Evolutionary conservation across 768 basidiomycete species (phyloP).

Genomic region (Strobilomyces echinocephalus): DNA sequence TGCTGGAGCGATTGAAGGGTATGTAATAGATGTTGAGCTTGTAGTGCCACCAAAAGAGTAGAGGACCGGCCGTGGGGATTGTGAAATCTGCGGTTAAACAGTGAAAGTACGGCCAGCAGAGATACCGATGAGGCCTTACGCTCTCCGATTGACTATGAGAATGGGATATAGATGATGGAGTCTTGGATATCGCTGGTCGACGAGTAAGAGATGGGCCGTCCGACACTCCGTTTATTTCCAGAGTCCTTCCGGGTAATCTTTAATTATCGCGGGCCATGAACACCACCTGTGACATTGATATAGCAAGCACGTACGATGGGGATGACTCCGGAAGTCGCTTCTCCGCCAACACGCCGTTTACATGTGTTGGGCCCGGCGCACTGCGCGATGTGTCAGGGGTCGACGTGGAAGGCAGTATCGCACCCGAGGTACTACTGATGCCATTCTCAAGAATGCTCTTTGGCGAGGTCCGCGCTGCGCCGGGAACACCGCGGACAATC

Average conservation of each 20-base stretch:
- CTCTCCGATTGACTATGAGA: conserved; percentile 47
- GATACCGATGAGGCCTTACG: conserved; percentile 31
- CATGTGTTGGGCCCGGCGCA: conserved; percentile 3
- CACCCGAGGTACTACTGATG: conserved; percentile 25
- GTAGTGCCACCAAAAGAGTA: conserved; percentile 37
- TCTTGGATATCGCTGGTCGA: conserved; percentile 40
- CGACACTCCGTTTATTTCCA: conserved; percentile 8
- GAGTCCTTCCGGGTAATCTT: conserved; percentile 16
- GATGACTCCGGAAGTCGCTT: conserved; percentile 17
- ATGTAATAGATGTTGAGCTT: conserved; percentile 44
- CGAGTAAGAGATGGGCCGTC: conserved; percentile 26
- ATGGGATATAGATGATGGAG: conserved; percentile 42
- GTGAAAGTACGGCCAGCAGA: conserved; percentile 12
- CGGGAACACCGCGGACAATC: conserved; percentile 26
- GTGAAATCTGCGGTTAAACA: conserved; percentile 30
- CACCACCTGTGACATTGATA: background rate
- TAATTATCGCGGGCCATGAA: conserved; percentile 10
- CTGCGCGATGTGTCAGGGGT: conserved; percentile 12
- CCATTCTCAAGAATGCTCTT: conserved; percentile 24
- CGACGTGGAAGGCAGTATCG: conserved; percentile 17
- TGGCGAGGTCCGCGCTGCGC: conserved; percentile 11
- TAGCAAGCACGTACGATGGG: conserved; percentile 16
- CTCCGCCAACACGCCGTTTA: conserved; percentile 18
- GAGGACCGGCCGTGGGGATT: conserved; percentile 31
- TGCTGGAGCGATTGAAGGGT: conserved; percentile 43